These are phyloP conservation scores for Candida taoyuanica DNA, from an alignment of 805 yeast species.

Conservation along the genomic window DNA sequence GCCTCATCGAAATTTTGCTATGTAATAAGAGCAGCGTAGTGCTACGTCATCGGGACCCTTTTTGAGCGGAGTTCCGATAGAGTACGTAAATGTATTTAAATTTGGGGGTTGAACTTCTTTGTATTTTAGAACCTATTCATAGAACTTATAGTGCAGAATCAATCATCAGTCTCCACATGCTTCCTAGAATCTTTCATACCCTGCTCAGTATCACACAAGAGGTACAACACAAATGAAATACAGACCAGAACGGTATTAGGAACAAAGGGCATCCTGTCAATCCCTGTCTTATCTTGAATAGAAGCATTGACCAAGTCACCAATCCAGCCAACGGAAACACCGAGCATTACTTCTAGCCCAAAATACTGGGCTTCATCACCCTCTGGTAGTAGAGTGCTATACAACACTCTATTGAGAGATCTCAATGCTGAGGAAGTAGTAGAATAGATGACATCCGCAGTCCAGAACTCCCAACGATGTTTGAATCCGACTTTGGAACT, in stretches of 20 bases:
- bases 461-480: conserved; percentile 40
- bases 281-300: conserved; percentile 36
- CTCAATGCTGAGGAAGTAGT: conserved; percentile 34
- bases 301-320: conserved; percentile 35
- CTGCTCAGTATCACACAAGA: conserved; percentile 29
- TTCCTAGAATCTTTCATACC: conserved; percentile 29
- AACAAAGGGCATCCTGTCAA: conserved; percentile 34
- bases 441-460: conserved; percentile 35
- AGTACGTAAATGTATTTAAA: no score
- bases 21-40: no score
- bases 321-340: conserved; percentile 39
- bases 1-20: no score
- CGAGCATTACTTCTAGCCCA: conserved; percentile 38
- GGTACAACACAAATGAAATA: conserved; percentile 26
- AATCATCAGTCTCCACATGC: no score
- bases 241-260: conserved; percentile 32
- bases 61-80: no score
- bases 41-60: no score
- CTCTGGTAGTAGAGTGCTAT: conserved; percentile 35
- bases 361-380: conserved; percentile 41
- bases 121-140: no score
- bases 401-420: conserved; percentile 33
- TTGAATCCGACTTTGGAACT: conserved; percentile 34
- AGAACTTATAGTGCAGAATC: no score
- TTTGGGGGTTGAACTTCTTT: no score